Evolutionary conservation across 2,329 filamentous ascomycete species (phyloP).

Genomic region (Rutstroemia sydowiana): DNA sequence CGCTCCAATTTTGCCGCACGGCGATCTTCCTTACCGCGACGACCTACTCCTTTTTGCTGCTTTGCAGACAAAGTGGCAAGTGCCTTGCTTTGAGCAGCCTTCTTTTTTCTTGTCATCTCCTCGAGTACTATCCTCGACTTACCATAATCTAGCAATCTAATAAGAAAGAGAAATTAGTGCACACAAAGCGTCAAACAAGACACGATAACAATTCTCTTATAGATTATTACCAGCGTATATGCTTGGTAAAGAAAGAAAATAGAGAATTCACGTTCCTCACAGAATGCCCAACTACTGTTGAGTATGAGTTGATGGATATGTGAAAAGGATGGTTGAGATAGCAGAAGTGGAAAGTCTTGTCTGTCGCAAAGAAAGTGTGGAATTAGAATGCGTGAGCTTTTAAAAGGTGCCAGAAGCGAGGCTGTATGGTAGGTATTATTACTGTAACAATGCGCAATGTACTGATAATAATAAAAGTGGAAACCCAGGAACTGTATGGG

Average conservation of each 20-base stretch:
- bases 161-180: background rate
- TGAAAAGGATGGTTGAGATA: background rate
- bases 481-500: no score
- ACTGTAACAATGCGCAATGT: no score
- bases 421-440: no score
- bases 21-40: constrained; percentile 19
- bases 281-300: background rate
- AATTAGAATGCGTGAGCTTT: background rate
- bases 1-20: constrained; percentile 23
- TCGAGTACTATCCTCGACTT: constrained; percentile 12
- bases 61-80: background rate
- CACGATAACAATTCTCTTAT: constrained; percentile 1
- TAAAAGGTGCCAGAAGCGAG: background rate
- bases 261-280: background rate
- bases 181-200: constrained; percentile 3
- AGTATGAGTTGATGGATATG: background rate
- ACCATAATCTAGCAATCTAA: constrained; percentile 8
- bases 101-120: constrained; percentile 19
- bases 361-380: background rate
- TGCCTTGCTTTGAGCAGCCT: constrained; percentile 10
- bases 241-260: background rate
- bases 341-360: background rate
- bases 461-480: no score
- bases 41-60: background rate
- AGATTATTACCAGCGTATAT: background rate